phyloP scores from a whole-genome alignment of 768 basidiomycete species.

The Mycena alexandri region DNA sequence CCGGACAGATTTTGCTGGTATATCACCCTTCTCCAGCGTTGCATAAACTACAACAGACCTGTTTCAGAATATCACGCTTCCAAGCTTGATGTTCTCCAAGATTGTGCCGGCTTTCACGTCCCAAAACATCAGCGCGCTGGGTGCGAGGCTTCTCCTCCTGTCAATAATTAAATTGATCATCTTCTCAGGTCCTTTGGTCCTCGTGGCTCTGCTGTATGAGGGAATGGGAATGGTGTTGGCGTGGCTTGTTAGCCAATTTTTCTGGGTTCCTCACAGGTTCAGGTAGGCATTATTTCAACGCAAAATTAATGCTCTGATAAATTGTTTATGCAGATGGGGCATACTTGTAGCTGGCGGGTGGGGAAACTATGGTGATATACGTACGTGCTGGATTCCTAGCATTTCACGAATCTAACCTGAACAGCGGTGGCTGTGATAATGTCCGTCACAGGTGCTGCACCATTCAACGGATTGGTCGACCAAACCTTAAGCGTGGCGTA shows the following conservation, averaged over 20 bases:
- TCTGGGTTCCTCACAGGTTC: conserved; percentile 85
- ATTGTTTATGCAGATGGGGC: conserved; percentile 49
- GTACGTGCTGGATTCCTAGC: conserved; percentile 54
- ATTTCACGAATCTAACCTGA: background rate
- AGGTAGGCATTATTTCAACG: conserved; percentile 51
- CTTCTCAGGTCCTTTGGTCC: conserved; percentile 68
- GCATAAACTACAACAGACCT: background rate
- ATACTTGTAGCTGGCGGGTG: conserved; percentile 78
- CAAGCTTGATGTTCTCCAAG: conserved; percentile 62
- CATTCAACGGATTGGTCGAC: conserved; percentile 70
- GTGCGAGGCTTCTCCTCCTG: conserved; percentile 39
- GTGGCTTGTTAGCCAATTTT: conserved; percentile 67
- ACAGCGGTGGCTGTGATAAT: conserved; percentile 75
- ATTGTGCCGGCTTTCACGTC: conserved; percentile 62
- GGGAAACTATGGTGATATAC: conserved; percentile 79
- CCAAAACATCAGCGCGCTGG: conserved; percentile 57
- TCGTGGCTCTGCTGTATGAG: conserved; percentile 72
- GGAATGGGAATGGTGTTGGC: conserved; percentile 66
- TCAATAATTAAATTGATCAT: background rate
- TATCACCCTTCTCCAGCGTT: background rate
- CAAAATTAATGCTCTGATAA: background rate
- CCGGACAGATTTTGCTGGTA: conserved; percentile 61
- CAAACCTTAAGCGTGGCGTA: conserved; percentile 78
- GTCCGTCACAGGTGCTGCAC: conserved; percentile 70
- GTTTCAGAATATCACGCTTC: conserved; percentile 58